Evolutionary conservation across 106 monocot genomes (phyloP).

Genomic region (Acorus calamus): DNA sequence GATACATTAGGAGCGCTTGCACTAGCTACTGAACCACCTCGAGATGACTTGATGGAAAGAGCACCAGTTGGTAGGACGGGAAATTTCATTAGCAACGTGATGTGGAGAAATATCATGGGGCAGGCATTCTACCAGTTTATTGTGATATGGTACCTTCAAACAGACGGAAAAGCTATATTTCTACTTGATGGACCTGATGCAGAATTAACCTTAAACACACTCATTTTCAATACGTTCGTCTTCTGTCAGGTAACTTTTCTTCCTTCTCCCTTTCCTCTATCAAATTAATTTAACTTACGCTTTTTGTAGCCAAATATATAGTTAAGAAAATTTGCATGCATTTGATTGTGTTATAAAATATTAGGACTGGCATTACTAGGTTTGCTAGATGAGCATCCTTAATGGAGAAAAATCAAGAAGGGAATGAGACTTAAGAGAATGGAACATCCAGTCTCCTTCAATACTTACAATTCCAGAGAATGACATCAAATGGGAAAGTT

Average conservation of each 20-base stretch:
- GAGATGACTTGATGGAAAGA: constrained; percentile 76
- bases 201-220: constrained; percentile 67
- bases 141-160: constrained; percentile 87
- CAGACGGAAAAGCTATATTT: constrained; percentile 55
- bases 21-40: constrained; percentile 86
- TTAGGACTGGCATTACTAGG: no score
- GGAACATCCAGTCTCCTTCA: no score
- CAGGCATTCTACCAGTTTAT: constrained; percentile 80
- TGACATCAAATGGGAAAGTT: no score
- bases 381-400: no score
- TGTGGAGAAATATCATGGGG: constrained; percentile 93
- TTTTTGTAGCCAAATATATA: no score
- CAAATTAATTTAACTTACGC: no score
- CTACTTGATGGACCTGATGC: constrained; percentile 41
- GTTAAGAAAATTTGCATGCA: no score
- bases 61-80: constrained; percentile 77
- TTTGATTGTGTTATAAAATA: no score
- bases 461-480: no score
- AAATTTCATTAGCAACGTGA: constrained; percentile 82
- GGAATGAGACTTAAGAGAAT: no score
- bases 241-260: constrained; percentile 73
- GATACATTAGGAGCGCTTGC: constrained; percentile 94
- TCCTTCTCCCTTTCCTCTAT: background rate
- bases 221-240: constrained; percentile 92
- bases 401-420: no score